These are phyloP conservation scores for Podospora sp. DNA, from an alignment of 495 filamentous ascomycete species.

Conservation along the genomic window DNA sequence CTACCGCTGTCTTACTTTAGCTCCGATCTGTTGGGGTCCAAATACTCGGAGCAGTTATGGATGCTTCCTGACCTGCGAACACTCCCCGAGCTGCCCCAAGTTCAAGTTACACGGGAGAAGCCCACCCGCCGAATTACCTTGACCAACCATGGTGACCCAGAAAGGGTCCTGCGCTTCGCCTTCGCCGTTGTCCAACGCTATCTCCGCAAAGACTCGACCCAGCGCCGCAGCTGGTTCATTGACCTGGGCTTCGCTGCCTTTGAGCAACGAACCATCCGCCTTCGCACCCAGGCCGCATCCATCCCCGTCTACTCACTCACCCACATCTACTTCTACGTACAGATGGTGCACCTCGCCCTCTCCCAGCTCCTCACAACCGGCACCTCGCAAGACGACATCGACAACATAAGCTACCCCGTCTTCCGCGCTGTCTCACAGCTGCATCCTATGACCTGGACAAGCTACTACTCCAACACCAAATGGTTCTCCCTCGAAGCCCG, in stretches of 20 bases:
- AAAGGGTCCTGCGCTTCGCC: constrained; percentile 22
- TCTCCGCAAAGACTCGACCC: constrained; percentile 19
- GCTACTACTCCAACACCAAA: constrained; percentile 21
- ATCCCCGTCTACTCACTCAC: constrained; percentile 23
- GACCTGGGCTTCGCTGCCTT: constrained; percentile 25
- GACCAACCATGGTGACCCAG: constrained; percentile 14
- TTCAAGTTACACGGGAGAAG: background rate
- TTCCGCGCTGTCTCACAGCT: constrained; percentile 21
- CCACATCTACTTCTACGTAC: constrained; percentile 28
- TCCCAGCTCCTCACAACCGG: constrained; percentile 1
- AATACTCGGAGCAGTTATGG: constrained; percentile 23
- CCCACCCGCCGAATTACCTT: constrained; percentile 5
- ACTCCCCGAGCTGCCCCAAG: background rate
- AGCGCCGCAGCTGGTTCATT: constrained; percentile 30
- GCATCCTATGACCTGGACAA: constrained; percentile 20
- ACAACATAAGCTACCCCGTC: constrained; percentile 21
- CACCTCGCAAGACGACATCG: background rate
- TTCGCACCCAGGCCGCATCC: constrained; percentile 14
- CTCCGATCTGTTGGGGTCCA: constrained; percentile 16
- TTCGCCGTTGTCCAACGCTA: constrained; percentile 27
- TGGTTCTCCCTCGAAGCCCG: constrained; percentile 27
- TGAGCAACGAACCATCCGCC: constrained; percentile 17
- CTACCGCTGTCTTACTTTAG: constrained; percentile 25
- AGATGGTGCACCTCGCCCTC: constrained; percentile 27
- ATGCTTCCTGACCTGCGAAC: constrained; percentile 26